A percentile compares a stretch with the other conserved stretches of the same genome.
phyloP scores from a whole-genome alignment of 2,329 filamentous ascomycete species.

The Pestalotiopsis sp. region DNA sequence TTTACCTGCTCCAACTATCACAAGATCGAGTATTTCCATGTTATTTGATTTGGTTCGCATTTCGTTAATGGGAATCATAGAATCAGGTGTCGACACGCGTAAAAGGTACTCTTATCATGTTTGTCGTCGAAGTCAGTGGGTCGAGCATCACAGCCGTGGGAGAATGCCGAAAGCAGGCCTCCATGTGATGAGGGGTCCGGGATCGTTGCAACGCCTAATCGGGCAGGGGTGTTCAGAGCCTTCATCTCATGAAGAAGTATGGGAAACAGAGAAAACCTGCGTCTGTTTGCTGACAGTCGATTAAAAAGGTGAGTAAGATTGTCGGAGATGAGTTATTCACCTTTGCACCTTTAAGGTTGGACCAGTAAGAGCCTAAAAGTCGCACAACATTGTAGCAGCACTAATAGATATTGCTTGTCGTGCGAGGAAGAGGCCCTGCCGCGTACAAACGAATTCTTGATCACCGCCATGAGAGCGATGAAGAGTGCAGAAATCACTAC shows the following conservation, averaged over 20 bases:
- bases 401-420: neutral
- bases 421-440: neutral
- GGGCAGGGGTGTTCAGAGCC: neutral
- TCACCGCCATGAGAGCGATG: too few relatives aligned
- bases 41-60: neutral
- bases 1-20: slow-evolving; percentile 3
- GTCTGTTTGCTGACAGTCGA: neutral
- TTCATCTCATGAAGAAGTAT: neutral
- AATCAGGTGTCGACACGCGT: neutral
- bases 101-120: neutral
- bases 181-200: neutral
- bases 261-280: neutral
- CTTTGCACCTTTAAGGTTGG: neutral
- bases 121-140: neutral
- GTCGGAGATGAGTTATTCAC: neutral
- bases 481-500: too few relatives aligned
- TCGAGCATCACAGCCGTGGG: neutral
- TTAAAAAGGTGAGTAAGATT: neutral
- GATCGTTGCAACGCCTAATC: neutral
- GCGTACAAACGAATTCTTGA: too few relatives aligned
- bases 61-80: neutral
- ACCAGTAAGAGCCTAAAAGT: neutral
- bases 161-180: neutral
- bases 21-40: slow-evolving; percentile 2
- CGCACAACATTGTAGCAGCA: neutral